These are phyloP conservation scores for Trichoderma cornu-damae DNA, from an alignment of 2,329 filamentous ascomycete species.

Conservation along the genomic window DNA sequence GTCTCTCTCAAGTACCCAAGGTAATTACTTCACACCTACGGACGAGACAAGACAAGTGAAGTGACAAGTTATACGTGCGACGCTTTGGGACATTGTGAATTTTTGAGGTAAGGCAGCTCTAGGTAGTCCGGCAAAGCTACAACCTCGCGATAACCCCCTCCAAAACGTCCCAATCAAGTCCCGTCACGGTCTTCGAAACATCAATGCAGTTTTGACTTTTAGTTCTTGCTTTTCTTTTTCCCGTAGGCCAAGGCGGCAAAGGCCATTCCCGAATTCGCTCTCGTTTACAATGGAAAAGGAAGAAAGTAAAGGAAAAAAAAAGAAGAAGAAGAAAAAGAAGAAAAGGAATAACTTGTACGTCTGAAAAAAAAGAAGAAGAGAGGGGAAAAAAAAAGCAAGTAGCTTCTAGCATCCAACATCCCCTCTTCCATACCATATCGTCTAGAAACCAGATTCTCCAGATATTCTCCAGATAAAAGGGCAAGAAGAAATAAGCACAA, in stretches of 20 bases:
- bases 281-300: not conserved
- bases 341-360: not conserved
- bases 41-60: not conserved
- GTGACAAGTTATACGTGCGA: not conserved
- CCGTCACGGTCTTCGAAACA: not conserved
- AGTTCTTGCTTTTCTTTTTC: constrained; percentile 9
- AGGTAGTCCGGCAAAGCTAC: not conserved
- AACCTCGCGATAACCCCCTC: not conserved
- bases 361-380: not conserved
- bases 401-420: constrained; percentile 15
- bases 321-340: not conserved
- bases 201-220: constrained; percentile 4
- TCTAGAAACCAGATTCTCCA: constrained; percentile 14
- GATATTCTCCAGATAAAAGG: no score
- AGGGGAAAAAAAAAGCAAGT: not conserved
- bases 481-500: not conserved
- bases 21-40: not conserved
- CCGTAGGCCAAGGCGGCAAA: not conserved
- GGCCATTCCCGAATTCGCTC: constrained; percentile 2
- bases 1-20: not conserved
- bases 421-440: constrained; percentile 6
- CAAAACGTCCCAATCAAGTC: not conserved
- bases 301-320: not conserved
- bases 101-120: not conserved
- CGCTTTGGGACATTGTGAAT: not conserved